Evolutionary conservation across 768 basidiomycete genomes (phyloP).

Genomic region (Pleurotus cornucopiae): DNA sequence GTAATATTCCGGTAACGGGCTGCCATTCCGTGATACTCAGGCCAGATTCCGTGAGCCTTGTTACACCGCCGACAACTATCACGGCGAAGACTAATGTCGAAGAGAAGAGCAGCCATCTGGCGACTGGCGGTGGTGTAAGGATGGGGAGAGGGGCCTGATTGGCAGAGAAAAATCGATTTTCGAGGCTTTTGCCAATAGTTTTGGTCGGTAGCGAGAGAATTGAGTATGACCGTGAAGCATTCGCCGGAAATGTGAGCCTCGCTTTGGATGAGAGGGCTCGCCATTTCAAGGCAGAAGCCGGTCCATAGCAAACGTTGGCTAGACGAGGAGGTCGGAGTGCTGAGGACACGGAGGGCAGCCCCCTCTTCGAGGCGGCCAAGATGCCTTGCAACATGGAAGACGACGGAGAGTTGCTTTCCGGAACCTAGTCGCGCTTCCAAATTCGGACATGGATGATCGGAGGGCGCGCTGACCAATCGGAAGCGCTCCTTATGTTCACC

Average conservation of each 20-base stretch:
- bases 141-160: constrained; percentile 35
- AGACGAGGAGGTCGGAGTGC: background rate
- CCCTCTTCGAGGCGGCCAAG: constrained; percentile 2
- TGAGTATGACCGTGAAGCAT: background rate
- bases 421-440: background rate
- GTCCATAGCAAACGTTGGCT: background rate
- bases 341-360: background rate
- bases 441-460: background rate
- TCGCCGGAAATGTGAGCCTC: background rate
- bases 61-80: constrained; percentile 93
- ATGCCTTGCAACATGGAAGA: background rate
- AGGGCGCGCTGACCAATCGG: constrained; percentile 1
- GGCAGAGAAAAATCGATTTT: constrained; percentile 9
- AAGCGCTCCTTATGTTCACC: constrained; percentile 2
- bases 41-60: constrained; percentile 95
- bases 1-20: constrained; percentile 84
- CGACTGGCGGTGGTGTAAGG: constrained; percentile 66
- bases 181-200: background rate
- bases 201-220: background rate
- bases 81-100: constrained; percentile 87
- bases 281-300: background rate
- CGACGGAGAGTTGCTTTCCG: background rate
- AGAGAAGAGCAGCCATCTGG: constrained; percentile 81
- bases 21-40: constrained; percentile 98
- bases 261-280: background rate